A percentile compares a stretch with the other conserved stretches of the same genome.
phyloP scores from a whole-genome alignment of 495 filamentous ascomycete species.

The Penicillium pulvis region DNA sequence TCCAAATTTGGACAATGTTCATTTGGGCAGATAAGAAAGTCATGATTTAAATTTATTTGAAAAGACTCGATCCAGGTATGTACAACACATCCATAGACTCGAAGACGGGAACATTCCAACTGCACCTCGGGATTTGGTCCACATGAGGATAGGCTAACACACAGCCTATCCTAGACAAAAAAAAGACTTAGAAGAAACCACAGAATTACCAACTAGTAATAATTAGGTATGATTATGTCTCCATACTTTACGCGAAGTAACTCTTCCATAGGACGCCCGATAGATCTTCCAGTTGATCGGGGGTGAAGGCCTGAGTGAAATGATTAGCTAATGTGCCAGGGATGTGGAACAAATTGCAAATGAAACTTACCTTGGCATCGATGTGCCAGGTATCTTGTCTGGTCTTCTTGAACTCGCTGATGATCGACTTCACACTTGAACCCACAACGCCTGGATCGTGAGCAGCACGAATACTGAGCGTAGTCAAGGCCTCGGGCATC shows the following conservation, averaged over 20 bases:
- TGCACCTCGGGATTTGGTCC: not conserved
- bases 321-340: conserved; percentile 30
- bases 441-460: conserved; percentile 91
- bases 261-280: conserved; percentile 99
- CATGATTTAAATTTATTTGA: conserved; percentile 7
- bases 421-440: conserved; percentile 92
- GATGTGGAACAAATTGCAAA: not conserved
- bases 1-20: not conserved
- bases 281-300: conserved; percentile 91
- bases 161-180: not conserved
- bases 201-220: not conserved
- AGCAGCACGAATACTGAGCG: conserved; percentile 80
- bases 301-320: conserved; percentile 73
- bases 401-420: conserved; percentile 99
- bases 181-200: not conserved
- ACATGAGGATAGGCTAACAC: not conserved
- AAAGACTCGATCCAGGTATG: conserved; percentile 9
- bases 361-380: conserved; percentile 79
- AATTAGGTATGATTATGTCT: not conserved
- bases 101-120: not conserved
- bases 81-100: conserved; percentile 12
- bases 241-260: conserved; percentile 77
- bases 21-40: not conserved
- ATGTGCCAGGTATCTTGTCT: conserved; percentile 98
- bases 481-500: conserved; percentile 91